Base-by-base conservation (phyloP, 805 yeast species). In the Metschnikowia continentalis region DNA sequence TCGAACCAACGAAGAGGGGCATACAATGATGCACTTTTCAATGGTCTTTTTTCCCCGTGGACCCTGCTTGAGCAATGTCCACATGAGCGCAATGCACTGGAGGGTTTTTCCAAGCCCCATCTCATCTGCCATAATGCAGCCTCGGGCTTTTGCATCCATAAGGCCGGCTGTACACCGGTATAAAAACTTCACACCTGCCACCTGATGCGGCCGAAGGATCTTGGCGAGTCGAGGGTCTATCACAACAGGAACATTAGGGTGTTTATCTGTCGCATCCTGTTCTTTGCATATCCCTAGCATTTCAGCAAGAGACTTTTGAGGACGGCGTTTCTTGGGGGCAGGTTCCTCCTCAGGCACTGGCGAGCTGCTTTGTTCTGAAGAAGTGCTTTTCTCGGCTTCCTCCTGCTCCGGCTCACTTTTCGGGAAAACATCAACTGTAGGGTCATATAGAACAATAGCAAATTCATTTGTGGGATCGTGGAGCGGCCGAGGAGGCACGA, bases 121-220 rank as follows among this genome's bases (percentile, higher is more conserved):
- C 67, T 88, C 97, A 70, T 90, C 97, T 0, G 97, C 97, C 98
- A 92, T 92, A 46, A 92, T 92, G 63, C 97, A 92, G 2, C 99
- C 99, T 61, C 86, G 82, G 0, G 97, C 97, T 33, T 86, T 76
- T 6, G 89, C 79, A 64, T 86, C 90, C 26, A 85, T 79, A 33
- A 91, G 69, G 0, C 99, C 99, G 1, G 97, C 79, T 0, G 96
- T 90, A 68, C 99, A 92, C 49, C 91, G 72, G 62, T 90, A 94
- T 51, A 94, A 70, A 64, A 94, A 94, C 65, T 88, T 82, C 39
- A 92, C 97, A 55, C 99, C 99, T 45, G 92, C 96, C 4, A 94
- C 84, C 67, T 94, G 99, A 74, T 94, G 99, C 0, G 99, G 99
- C 57, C 99, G 80, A 43, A 94, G 73, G 40, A 89, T 84, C 62